Conservation (phyloP, 1,139 yeast species). For the Waltiozyma sp. region DNA sequence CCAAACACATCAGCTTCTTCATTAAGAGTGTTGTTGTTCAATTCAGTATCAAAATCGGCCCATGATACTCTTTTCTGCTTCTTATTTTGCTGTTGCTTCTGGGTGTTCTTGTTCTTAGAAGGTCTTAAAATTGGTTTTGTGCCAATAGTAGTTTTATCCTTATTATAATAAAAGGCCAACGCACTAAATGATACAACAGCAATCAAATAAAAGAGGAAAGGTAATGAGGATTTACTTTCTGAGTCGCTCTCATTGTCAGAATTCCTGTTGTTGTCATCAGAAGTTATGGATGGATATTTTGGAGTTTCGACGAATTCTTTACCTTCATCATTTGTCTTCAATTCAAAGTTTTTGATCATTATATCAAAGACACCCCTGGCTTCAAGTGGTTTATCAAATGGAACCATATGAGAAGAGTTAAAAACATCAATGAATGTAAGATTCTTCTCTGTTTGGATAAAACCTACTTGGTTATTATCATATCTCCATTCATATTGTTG, state of each 20-base stretch:
- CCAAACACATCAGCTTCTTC: not conserved
- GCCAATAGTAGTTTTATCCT: constrained; percentile 8
- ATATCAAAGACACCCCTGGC: constrained; percentile 61
- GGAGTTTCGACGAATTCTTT: constrained; percentile 16
- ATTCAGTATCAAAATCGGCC: constrained; percentile 19
- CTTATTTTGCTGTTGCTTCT: constrained; percentile 3
- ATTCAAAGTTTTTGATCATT: constrained; percentile 14
- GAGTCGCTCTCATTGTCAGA: constrained; percentile 9
- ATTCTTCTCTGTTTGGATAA: constrained; percentile 47
- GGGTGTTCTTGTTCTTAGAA: constrained; percentile 7
- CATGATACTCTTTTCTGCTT: constrained; percentile 23
- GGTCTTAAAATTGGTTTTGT: constrained; percentile 20
- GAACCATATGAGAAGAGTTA: constrained; percentile 91
- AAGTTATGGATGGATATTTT: constrained; percentile 7
- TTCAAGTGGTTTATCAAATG: constrained; percentile 65
- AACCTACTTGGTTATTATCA: constrained; percentile 38
- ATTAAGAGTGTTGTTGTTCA: not conserved
- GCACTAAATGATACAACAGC: constrained; percentile 13
- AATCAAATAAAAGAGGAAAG: constrained; percentile 14
- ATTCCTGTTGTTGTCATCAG: constrained; percentile 1
- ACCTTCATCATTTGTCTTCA: constrained; percentile 9
- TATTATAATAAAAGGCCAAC: constrained; percentile 10
- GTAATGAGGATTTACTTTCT: constrained; percentile 13
- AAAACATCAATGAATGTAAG: constrained; percentile 66
- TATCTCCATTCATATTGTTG: constrained; percentile 40